Evolutionary conservation across 208 protist genomes (phyloP).

Genomic region (Leishmania arabica): DNA sequence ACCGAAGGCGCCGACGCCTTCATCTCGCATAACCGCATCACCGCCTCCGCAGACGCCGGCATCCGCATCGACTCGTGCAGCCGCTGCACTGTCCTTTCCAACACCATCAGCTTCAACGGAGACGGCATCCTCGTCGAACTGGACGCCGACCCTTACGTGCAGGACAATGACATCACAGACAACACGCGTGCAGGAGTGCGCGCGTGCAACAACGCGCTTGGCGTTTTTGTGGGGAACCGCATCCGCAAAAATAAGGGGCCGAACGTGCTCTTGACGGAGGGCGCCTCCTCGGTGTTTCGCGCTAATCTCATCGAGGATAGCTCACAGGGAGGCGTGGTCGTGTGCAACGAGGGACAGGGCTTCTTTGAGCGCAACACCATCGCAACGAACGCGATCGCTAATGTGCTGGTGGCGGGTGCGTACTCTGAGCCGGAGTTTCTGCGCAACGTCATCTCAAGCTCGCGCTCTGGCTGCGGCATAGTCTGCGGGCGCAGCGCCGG

Average conservation of each 20-base stretch:
- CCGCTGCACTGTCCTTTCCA: slow-evolving; percentile 56
- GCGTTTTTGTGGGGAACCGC: slow-evolving; percentile 70
- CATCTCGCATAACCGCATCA: slow-evolving; percentile 69
- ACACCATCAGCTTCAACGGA: slow-evolving; percentile 57
- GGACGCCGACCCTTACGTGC: slow-evolving; percentile 77
- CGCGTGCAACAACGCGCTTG: slow-evolving; percentile 76
- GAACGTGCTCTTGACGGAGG: slow-evolving; percentile 74
- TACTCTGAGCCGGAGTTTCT: slow-evolving; percentile 59
- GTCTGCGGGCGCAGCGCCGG: slow-evolving; percentile 43
- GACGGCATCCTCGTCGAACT: slow-evolving; percentile 78
- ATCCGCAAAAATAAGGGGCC: slow-evolving; percentile 50
- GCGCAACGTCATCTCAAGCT: slow-evolving; percentile 54
- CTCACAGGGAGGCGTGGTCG: slow-evolving; percentile 64
- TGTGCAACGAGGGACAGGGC: slow-evolving; percentile 65
- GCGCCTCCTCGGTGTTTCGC: slow-evolving; percentile 61
- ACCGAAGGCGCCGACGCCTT: slow-evolving; percentile 50
- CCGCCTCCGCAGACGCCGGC: slow-evolving; percentile 38
- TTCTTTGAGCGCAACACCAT: slow-evolving; percentile 77
- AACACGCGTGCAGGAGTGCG: slow-evolving; percentile 50
- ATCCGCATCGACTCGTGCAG: slow-evolving; percentile 64
- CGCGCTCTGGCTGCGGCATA: slow-evolving; percentile 63
- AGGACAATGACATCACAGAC: slow-evolving; percentile 53
- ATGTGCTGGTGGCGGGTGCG: slow-evolving; percentile 63
- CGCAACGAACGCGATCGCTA: slow-evolving; percentile 62
- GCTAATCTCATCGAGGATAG: slow-evolving; percentile 64